phyloP scores from a whole-genome alignment of 208 protist species.

The Trypanosoma melophagium region DNA sequence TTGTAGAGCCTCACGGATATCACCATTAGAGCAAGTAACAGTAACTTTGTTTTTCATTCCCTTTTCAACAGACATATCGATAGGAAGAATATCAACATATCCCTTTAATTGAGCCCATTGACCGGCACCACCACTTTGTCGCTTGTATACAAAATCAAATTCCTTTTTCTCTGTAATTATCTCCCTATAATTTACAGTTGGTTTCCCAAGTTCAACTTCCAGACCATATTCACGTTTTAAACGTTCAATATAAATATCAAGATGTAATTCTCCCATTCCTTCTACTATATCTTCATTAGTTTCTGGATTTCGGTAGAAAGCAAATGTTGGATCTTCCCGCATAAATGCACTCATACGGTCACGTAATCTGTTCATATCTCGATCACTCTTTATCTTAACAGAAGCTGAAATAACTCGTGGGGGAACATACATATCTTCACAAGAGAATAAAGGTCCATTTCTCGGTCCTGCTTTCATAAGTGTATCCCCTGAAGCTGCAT shows the following conservation, averaged over 20 bases:
- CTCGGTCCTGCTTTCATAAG: conserved; percentile 86
- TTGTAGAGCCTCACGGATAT: conserved; percentile 92
- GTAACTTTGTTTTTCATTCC: conserved; percentile 86
- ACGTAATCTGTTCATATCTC: conserved; percentile 69
- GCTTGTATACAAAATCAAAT: conserved; percentile 98
- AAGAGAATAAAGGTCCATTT: conserved; percentile 64
- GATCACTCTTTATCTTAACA: conserved; percentile 89
- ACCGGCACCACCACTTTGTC: conserved; percentile 98
- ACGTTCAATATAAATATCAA: conserved; percentile 97
- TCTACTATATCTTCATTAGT: conserved; percentile 94
- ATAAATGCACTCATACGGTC: conserved; percentile 92
- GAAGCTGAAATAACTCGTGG: conserved; percentile 97
- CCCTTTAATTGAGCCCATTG: conserved; percentile 97
- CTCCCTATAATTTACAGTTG: conserved; percentile 96
- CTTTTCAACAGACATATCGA: conserved; percentile 91
- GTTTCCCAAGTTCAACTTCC: conserved; percentile 91
- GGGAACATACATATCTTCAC: conserved; percentile 97
- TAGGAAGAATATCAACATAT: conserved; percentile 87
- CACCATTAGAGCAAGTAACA: conserved; percentile 92
- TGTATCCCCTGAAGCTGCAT: conserved; percentile 97
- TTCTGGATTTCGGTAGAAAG: conserved; percentile 92
- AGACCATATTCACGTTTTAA: conserved; percentile 94
- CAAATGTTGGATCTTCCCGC: conserved; percentile 96
- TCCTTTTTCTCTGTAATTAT: conserved; percentile 87
- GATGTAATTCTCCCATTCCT: conserved; percentile 97